Evolutionary conservation across 352 stramenopile genomes (phyloP), one percentile per base, ranked within the genome.

Genomic region (Globisporangium spiculum): DNA sequence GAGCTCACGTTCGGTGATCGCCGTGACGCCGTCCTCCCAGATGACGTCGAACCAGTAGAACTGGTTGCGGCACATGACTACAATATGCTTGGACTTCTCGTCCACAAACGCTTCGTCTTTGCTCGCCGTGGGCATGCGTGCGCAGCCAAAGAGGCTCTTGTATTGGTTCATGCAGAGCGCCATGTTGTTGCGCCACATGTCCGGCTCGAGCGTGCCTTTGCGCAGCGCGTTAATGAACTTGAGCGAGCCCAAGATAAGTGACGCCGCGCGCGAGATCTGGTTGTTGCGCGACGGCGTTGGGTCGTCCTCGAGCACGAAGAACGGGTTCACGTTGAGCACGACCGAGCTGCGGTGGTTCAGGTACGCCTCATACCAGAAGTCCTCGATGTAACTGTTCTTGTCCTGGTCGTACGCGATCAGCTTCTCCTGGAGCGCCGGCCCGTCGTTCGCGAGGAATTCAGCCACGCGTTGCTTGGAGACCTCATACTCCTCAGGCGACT

Each of bases 281-380:
- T 96, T 85, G 68, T 98, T 97, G 34, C 88, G 80, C 46, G 81
- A 88, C 20, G 90, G 88, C 58, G 90, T 94, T 53, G 90, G 85
- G 71, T 97, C 90, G 73, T 96, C 88, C 66, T 98, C 93, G 38
- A 99, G 71, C 38, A 98, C 83, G 84, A 99, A 98, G 75, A 98
- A 98, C 34, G 96, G 95, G 75, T 99, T 99, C 24, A 98, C 84
- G 73, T 99, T 98, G 56, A 99, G 83, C 62, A 98, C 94, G 12
- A 98, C 91, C 9, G 84, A 94, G 55, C 77, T 90, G 75, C 97
- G 89, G 59, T 95, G 91, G 70, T 93, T 96, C 7, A 99, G 75
- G 75, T 99, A 99, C 36, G 92, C 86, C 66, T 99, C 97, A 71
- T 95, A 97, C 96, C 97, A 99, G 77, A 98, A 99, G 73, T 98